Base-by-base conservation (phyloP, 2,329 filamentous ascomycete species). In the Balansia obtecta region DNA sequence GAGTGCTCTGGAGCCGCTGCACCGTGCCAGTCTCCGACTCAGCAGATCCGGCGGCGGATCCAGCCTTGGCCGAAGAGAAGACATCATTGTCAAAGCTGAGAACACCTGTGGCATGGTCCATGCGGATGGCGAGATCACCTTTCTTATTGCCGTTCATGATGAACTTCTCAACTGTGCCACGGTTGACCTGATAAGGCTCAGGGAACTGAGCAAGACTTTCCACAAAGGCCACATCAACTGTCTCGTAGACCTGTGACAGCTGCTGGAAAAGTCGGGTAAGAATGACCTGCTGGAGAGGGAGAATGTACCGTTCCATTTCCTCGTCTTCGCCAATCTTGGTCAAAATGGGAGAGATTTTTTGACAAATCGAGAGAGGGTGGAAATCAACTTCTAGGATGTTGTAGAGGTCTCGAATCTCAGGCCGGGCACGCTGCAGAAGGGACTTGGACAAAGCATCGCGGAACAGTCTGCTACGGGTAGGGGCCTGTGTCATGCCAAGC, bases 141-240 rank as follows among this genome's bases (percentile, higher is more conserved):
- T 98, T 98, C 82, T 98, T 98, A 80, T 95, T 97, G 56, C 93
- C 93, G 70, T 98, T 98, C 93, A 98, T 98, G 77, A 98, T 97
- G 77, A 98, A 98, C 74, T 97, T 98, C 76, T 98, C 93, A 58
- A 98, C 94, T 54, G 88, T 95, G 57, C 85, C 82, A 49, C 86
- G 83, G 56, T 80, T 86, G 58, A 97, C 89, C 71, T 96, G 86
- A 79, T 94, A 97, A 41, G 93, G 88, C 66, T 95, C 90, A 10
- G 93, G 93, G 77, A 98, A 98, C 64, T 93, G 80, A 55, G 93
- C 93, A 50, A 98, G 85, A 62, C 87, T 84, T 67, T 95, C 85
- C 45, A 98, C 91, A 61, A 97, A 97, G 61, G 82, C 80, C 54
- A 98, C 79, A 67, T 97, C 89, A 51, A 98, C 91, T 44, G 93